Evolutionary conservation across 768 basidiomycete species (phyloP), one percentile per base, ranked within the genome.

Genomic region (Russula lepida): DNA sequence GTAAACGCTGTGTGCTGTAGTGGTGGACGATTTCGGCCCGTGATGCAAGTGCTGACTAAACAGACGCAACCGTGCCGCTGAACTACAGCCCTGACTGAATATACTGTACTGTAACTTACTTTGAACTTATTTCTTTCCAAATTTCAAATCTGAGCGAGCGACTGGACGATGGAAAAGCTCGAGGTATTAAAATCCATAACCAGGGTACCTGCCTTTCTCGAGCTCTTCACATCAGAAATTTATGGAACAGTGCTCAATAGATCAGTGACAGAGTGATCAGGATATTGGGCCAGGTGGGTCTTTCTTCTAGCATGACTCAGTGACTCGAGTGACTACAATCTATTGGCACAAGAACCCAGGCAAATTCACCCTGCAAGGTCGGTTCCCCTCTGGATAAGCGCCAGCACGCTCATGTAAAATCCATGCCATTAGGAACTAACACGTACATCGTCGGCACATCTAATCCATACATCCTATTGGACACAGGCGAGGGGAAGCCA

Each of bases 311-410:
- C 47, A 32, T 39, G 15, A 17, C 52, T 25, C 21, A 5, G 17
- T 27, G n/a, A 21, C 19, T 35, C 28, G 17, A 48, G 17, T 19
- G 32, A 28, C 55, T 25, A 33, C 56, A 41, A 43, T 54, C 28
- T 52, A 27, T 41, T 49, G 53, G 49, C 25, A 9, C 49, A 25
- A 93, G 88, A 95, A 95, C 68, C 91, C 92, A 8, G 88, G 92
- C 3, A 85, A 88, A 67, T 93, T 90, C 70, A 93, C 92, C 0
- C 76, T 95, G 0, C 91, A 94, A 77, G 92, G 90, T 86, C 43
- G 56, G 57, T 21, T 46, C n/a, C 28, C 30, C 12, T 4, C 7
- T 6, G 48, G 49, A 27, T 5, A 27, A 12, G 13, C 19, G 41
- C 15, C 23, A 3, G 37, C 21, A 3, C 49, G 44, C 33, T 51